A percentile compares a stretch with the other conserved stretches of the same genome.
Conservation (phyloP, 768 basidiomycete genomes). For the Tephrocybe sp. region DNA sequence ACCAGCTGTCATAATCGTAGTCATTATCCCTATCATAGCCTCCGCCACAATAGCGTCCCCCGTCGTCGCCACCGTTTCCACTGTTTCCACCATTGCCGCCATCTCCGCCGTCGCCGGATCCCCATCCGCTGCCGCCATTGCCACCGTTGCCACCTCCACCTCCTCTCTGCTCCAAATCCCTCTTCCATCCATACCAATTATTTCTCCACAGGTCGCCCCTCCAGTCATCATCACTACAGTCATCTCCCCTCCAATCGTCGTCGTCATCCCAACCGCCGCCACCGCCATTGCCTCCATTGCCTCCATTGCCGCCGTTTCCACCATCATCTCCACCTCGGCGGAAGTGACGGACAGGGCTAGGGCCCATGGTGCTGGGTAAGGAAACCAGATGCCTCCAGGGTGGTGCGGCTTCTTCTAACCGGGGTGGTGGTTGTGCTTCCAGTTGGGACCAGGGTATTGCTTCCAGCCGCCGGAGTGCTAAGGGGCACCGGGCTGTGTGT, state of each 20-base stretch:
- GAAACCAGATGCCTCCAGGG: no score
- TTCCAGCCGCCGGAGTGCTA: no score
- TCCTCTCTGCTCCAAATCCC: background rate
- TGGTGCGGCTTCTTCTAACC: no score
- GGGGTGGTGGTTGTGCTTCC: no score
- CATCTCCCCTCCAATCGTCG: no score
- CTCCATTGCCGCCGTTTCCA: background rate
- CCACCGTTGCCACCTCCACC: background rate
- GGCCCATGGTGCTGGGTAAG: no score
- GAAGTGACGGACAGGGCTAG: no score
- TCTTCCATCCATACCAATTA: conserved; percentile 22
- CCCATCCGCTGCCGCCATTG: background rate
- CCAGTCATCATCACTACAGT: no score
- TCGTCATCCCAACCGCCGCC: background rate
- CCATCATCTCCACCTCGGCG: background rate
- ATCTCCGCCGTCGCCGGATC: background rate
- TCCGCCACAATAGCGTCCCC: no score
- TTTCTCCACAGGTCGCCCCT: no score
- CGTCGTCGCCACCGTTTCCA: background rate
- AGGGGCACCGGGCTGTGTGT: background rate
- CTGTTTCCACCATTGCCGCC: background rate
- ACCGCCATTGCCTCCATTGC: background rate
- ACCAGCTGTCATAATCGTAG: background rate
- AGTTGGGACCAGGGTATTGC: no score
- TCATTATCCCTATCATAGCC: no score